phyloP scores from a whole-genome alignment of 108 stramenopile genomes.

The Cyclotella distinguenda region DNA sequence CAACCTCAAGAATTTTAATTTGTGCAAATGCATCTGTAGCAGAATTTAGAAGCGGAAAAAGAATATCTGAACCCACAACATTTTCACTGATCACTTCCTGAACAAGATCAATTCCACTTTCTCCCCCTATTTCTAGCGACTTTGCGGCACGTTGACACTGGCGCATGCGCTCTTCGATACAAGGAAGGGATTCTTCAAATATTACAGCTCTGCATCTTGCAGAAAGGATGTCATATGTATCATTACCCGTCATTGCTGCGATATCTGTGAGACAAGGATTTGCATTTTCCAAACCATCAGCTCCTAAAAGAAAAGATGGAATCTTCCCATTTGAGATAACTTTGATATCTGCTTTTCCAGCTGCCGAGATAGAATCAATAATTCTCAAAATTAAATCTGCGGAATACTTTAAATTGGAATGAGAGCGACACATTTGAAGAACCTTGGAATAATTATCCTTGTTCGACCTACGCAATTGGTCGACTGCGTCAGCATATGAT shows the following conservation, averaged over 20 bases:
- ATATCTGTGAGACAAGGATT: conserved; percentile 90
- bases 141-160: conserved; percentile 58
- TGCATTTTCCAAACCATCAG: conserved; percentile 72
- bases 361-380: conserved; percentile 84
- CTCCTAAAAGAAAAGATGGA: conserved; percentile 71
- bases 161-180: conserved; percentile 72
- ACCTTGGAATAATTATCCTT: conserved; percentile 64
- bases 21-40: conserved; percentile 51
- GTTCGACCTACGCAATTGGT: conserved; percentile 83
- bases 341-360: conserved; percentile 58
- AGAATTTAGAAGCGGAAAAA: conserved; percentile 72
- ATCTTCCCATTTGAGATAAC: conserved; percentile 36
- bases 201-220: conserved; percentile 86
- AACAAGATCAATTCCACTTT: conserved; percentile 44
- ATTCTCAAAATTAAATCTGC: conserved; percentile 73
- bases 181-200: conserved; percentile 91
- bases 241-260: conserved; percentile 83
- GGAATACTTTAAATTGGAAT: conserved; percentile 77
- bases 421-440: conserved; percentile 79
- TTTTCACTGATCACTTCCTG: conserved; percentile 76
- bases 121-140: conserved; percentile 37
- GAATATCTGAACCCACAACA: conserved; percentile 82
- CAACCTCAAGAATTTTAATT: conserved; percentile 78
- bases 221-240: conserved; percentile 75
- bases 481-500: conserved; percentile 88